These are phyloP conservation scores for Triticum aestivum DNA, from an alignment of 176 grass and related monocot genomes.

Conservation along the genomic window DNA sequence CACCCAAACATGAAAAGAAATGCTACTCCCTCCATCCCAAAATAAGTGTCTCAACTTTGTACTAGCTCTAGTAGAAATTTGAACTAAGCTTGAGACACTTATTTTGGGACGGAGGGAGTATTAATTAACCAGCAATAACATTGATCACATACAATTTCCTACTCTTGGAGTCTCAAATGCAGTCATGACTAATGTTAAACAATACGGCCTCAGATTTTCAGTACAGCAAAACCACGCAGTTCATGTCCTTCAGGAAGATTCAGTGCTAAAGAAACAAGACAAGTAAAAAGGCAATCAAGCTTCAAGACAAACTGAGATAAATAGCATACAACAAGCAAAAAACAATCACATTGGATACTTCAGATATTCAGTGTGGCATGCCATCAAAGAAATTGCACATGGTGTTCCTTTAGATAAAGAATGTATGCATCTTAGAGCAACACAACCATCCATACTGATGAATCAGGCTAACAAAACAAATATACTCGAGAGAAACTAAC, in stretches of 20 bases:
- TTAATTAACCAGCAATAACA: not conserved
- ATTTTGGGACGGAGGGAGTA: no score
- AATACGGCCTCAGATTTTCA: not conserved
- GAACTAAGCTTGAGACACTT: no score
- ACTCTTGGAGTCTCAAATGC: not conserved
- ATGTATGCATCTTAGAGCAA: not conserved
- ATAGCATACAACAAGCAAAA: no score
- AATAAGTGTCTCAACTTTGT: no score
- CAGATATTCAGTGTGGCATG: no score
- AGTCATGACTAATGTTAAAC: not conserved
- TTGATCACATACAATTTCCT: not conserved
- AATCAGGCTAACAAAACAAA: not conserved
- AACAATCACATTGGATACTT: no score
- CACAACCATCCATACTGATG: not conserved
- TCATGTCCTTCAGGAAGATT: not conserved
- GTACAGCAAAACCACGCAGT: not conserved
- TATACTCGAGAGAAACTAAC: not conserved
- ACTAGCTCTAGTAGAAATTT: no score
- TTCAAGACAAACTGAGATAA: no score
- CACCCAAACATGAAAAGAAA: not conserved
- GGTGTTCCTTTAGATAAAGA: not conserved
- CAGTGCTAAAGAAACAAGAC: no score
- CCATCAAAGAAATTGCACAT: no score
- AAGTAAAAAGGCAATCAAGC: no score
- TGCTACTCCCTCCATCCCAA: not conserved